These are phyloP conservation scores for Globisporangium ultimum DNA, from an alignment of 352 stramenopile genomes.

Conservation along the genomic window DNA sequence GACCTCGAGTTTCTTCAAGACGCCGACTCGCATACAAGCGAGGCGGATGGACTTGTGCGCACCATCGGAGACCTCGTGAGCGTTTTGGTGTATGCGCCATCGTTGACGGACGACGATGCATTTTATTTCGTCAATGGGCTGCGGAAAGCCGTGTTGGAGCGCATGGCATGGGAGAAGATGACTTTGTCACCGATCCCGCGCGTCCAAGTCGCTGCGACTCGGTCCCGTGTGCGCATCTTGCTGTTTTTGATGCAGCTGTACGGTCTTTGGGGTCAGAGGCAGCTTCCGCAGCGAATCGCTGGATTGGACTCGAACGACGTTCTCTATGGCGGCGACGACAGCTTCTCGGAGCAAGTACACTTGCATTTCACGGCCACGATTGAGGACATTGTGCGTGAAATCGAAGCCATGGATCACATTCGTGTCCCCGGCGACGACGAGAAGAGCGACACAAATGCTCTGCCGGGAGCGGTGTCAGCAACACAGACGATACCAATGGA, in stretches of 20 bases:
- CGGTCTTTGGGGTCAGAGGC: constrained; percentile 53
- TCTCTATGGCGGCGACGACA: constrained; percentile 64
- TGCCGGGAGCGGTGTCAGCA: background rate
- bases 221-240: constrained; percentile 31
- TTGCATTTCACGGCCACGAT: constrained; percentile 40
- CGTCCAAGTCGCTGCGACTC: constrained; percentile 10
- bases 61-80: constrained; percentile 49
- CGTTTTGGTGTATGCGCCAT: constrained; percentile 75
- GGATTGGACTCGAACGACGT: constrained; percentile 85
- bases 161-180: constrained; percentile 26
- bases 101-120: constrained; percentile 68
- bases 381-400: constrained; percentile 45
- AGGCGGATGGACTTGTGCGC: constrained; percentile 18
- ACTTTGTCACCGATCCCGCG: constrained; percentile 1
- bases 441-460: background rate
- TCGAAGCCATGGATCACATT: constrained; percentile 30
- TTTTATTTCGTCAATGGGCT: constrained; percentile 87
- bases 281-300: constrained; percentile 28
- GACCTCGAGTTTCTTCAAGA: constrained; percentile 2
- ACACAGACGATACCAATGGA: constrained; percentile 4
- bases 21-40: background rate
- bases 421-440: constrained; percentile 1
- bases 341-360: constrained; percentile 53
- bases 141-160: constrained; percentile 63
- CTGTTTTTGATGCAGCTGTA: constrained; percentile 53